These are phyloP conservation scores for Phaeosphaeria sp. DNA, from an alignment of 2,329 filamentous ascomycete genomes.

Conservation along the genomic window DNA sequence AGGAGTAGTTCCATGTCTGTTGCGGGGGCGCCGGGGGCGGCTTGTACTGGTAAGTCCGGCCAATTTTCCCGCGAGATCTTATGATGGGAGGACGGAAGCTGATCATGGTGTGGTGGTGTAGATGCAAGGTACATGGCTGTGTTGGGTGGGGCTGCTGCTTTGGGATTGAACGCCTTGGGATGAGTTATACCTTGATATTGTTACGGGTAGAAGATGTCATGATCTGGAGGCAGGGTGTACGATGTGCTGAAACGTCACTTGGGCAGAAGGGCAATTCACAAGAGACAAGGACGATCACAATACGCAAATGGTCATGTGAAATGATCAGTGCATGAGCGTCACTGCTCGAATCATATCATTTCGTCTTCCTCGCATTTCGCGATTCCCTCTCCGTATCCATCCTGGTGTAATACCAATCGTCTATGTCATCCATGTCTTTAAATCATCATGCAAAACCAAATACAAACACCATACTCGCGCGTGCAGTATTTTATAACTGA, in stretches of 20 bases:
- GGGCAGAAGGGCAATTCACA: too few species aligned
- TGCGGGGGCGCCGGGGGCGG: not conserved
- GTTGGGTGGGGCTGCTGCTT: not conserved
- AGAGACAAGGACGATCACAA: too few species aligned
- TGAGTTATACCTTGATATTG: too few species aligned
- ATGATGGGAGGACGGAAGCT: not conserved
- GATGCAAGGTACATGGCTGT: not conserved
- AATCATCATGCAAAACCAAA: not conserved
- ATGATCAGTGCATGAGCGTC: not conserved
- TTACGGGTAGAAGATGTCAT: too few species aligned
- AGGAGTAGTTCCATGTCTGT: not conserved
- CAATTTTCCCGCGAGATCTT: too few species aligned
- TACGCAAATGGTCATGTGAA: too few species aligned
- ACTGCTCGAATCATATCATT: not conserved
- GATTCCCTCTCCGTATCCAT: not conserved
- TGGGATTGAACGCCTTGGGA: not conserved
- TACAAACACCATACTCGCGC: not conserved
- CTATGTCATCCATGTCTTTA: not conserved
- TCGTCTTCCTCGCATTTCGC: not conserved
- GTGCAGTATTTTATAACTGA: slow-evolving; percentile 33
- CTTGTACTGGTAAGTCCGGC: slow-evolving; percentile 1
- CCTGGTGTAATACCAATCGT: not conserved
- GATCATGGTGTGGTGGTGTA: not conserved
- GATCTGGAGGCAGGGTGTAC: too few species aligned
- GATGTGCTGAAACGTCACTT: too few species aligned